Base-by-base conservation (phyloP, 306 rosid species). In the Castanea sativa region DNA sequence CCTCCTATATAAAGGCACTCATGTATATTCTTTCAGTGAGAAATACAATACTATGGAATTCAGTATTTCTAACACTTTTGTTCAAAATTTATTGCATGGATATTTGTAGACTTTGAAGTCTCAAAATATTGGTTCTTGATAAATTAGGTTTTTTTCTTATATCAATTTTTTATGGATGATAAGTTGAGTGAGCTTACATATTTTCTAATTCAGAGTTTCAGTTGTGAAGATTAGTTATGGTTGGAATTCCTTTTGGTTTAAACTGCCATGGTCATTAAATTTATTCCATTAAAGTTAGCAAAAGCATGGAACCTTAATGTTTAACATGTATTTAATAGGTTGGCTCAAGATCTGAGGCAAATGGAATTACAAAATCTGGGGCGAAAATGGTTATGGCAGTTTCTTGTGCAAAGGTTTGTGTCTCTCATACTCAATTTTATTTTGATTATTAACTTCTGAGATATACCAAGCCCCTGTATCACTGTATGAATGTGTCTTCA, bases 321-420 rank as follows among this genome's bases (percentile, higher is more conserved):
- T 23, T 78, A 74, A 51, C 73, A 18, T 35, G 33, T 58, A 45
- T 81, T 75, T 81, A 81, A 73, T 74, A 94, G 99, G 99, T 92
- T 84, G 99, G 99, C 64, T 92, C 97, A 43, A 91, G 85, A 88
- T 91, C 99, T 21, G 98, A 92, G 88, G 97, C 99, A 85, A 85
- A 86, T 77, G 99, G 99, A 59, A 92, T 95, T 60, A 98, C 97
- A 53, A 95, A 95, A 77, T 88, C 99, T 33, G 97, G 98, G 73
- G 97, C 98, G 18, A 95, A 95, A 85, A 89, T 95, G 97, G 98
- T 92, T 78, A 92, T 92, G 99, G 98, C 99, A 75, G 99, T 92
- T 78, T 91, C 99, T 77, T 95, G 99, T 78, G 97, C 99, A 57
- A 91, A 95, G 98, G 99, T 95, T 70, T 32, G 88, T 83, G 52